phyloP scores from a whole-genome alignment of 208 protist species.

The Porcisia hertigi region DNA sequence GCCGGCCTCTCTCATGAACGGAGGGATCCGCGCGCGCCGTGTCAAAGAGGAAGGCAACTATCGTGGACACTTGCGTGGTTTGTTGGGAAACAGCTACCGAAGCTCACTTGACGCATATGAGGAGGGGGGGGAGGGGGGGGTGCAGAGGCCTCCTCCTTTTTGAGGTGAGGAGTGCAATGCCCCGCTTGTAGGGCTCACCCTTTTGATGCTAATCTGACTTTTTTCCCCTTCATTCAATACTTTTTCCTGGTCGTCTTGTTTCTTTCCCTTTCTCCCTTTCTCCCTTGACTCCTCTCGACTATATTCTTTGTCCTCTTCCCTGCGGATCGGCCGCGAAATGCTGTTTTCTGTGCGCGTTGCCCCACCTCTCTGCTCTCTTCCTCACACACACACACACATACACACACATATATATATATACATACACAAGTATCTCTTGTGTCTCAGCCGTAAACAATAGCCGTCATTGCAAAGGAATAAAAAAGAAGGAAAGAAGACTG shows the following conservation, averaged over 20 bases:
- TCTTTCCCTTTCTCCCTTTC: background rate
- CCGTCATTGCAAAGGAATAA: background rate
- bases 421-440: background rate
- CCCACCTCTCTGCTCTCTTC: background rate
- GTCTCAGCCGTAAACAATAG: background rate
- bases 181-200: background rate
- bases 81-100: background rate
- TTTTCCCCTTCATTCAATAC: background rate
- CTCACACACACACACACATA: constrained; percentile 1
- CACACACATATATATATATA: background rate
- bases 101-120: background rate
- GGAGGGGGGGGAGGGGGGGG: too few relatives aligned
- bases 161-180: background rate
- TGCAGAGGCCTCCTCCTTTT: background rate
- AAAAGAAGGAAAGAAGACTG: background rate
- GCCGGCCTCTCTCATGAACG: background rate
- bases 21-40: background rate
- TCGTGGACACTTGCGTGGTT: background rate
- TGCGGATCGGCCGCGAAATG: background rate
- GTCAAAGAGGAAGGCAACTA: background rate
- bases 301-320: background rate
- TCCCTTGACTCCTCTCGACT: background rate
- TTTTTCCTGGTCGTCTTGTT: background rate
- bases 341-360: background rate
- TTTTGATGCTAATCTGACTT: background rate